phyloP scores from a whole-genome alignment of 805 yeast genomes.

The Candida sakaeoensis region DNA sequence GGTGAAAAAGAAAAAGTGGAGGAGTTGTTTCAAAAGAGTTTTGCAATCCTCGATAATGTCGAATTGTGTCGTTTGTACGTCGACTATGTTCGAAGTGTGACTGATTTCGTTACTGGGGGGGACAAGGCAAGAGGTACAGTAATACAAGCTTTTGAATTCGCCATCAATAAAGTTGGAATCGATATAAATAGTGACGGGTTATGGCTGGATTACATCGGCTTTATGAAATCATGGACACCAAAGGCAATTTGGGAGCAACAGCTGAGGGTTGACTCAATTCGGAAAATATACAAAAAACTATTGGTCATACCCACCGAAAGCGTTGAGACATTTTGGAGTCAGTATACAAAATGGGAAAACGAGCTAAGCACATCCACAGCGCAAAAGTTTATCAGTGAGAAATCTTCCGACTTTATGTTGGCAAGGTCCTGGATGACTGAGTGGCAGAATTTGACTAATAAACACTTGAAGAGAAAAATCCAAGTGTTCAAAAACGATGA shows the following conservation, averaged over 20 bases:
- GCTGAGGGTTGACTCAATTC: slow-evolving; percentile 69
- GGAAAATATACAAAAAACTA: slow-evolving; percentile 68
- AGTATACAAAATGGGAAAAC: slow-evolving; percentile 80
- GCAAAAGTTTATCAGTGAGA: slow-evolving; percentile 77
- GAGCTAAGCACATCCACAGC: slow-evolving; percentile 72
- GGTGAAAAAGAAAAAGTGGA: slow-evolving; percentile 69
- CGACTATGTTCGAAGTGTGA: slow-evolving; percentile 67
- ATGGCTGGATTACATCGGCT: slow-evolving; percentile 82
- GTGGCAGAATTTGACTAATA: slow-evolving; percentile 57
- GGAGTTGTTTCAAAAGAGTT: slow-evolving; percentile 57
- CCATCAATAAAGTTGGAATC: slow-evolving; percentile 70
- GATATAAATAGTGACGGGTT: slow-evolving; percentile 69
- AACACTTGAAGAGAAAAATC: slow-evolving; percentile 41
- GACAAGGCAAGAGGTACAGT: slow-evolving; percentile 73
- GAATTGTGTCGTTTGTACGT: slow-evolving; percentile 76
- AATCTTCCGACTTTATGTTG: slow-evolving; percentile 80
- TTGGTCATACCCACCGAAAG: slow-evolving; percentile 72
- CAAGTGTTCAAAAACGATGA: slow-evolving; percentile 22
- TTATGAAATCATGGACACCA: slow-evolving; percentile 75
- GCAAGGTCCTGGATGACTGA: slow-evolving; percentile 77
- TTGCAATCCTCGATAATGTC: slow-evolving; percentile 60
- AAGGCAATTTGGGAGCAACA: slow-evolving; percentile 80
- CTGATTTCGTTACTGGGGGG: slow-evolving; percentile 73
- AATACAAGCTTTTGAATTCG: slow-evolving; percentile 79
- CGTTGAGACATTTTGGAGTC: slow-evolving; percentile 77